Base-by-base conservation (phyloP, 768 basidiomycete species). In the Phanerochaete carnosa region DNA sequence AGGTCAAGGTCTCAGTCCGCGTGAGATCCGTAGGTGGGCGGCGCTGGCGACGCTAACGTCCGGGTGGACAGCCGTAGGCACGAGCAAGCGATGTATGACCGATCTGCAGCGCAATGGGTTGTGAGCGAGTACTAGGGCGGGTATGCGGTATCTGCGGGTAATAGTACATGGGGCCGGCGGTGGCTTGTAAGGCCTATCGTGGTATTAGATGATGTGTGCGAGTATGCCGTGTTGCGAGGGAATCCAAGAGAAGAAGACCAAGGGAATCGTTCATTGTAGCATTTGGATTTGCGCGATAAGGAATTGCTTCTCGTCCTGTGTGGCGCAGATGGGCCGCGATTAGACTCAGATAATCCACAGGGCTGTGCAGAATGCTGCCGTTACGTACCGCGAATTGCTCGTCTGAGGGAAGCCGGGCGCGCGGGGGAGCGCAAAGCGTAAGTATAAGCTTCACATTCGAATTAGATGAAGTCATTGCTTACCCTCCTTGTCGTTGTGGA, bases 401-500 rank as follows among this genome's bases (percentile, higher is more conserved):
- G 74, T 98, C 94, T 92, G 66, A 35, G 25, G 19, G 28, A 51
- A 52, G 43, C 15, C 19, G 26, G 32, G 51, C 16, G 30, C 13
- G 15, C 2, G 51, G 43, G 54, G 46, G 23, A 22, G 22, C 22
- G 16, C 19, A 37, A 16, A 11, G 8, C 54, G 33, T 39, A 16
- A 32, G 39, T 49, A 19, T 13, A 55, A n/a, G 7, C 26, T 28
- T 45, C 26, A 23, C n/a, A 29, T 45, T n/a, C 23, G 23, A 59
- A 43, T 9, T 43, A 23, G 28, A 25, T 43, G 32, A 56, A n/a
- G 45, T 33, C 26, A 46, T 19, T 16, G 77, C 83, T 33, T 55
- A 87, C 92, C 94, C 75, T 98, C 96, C 74, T 97, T 96, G 74
- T 99, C 97, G 69, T 97, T 98, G 72, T 98, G 96, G 80, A 99